Base-by-base conservation (phyloP, 164 flowering plant genomes). In the Berberis thunbergii region DNA sequence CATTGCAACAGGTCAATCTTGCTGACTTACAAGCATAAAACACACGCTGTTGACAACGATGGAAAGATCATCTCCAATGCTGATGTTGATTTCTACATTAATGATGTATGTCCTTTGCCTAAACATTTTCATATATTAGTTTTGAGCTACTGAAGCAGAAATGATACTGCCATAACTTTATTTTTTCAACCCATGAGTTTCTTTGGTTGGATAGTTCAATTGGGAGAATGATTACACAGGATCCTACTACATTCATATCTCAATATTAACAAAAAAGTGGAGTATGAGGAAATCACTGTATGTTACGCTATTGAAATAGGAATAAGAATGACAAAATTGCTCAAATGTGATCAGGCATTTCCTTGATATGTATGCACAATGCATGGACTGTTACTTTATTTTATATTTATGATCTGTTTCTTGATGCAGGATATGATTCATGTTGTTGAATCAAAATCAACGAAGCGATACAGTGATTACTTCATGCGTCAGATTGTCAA, bases 21-120 rank as follows among this genome's bases (percentile, higher is more conserved):
- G 85, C 76, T 94, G 90, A 87, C 96, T 13, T 94, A 87, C 87
- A 94, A 94, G 80, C 99, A 94, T 74, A 94, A 94, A 72, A 89
- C 90, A 2, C 97, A 91, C 79, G 75, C 87, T 44, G 94, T 89
- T 64, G 90, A 81, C 67, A 67, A 66, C 57, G 93, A 86, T 54
- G 91, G 97, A 68, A 89, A 87, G 73, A 77, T 89, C 11, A 70
- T 69, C 58, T 89, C 94, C 62, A 94, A 89, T 74, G 96, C 96
- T 2, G 99, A 94, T 75, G 69, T 89, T 57, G 89, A 91, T 74
- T 94, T 94, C 83, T 94, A 80, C 74, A 75, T 94, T 69, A 80
- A 79, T 57, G 94, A 94, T 79, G 99, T 94, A 79, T 50, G 91
- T 71, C 41, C 55, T 1, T 11, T 53, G 38, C 49, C 44, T 6